These are phyloP conservation scores for Stentor coeruleus DNA, from an alignment of 73 alveolate species.

Conservation along the genomic window DNA sequence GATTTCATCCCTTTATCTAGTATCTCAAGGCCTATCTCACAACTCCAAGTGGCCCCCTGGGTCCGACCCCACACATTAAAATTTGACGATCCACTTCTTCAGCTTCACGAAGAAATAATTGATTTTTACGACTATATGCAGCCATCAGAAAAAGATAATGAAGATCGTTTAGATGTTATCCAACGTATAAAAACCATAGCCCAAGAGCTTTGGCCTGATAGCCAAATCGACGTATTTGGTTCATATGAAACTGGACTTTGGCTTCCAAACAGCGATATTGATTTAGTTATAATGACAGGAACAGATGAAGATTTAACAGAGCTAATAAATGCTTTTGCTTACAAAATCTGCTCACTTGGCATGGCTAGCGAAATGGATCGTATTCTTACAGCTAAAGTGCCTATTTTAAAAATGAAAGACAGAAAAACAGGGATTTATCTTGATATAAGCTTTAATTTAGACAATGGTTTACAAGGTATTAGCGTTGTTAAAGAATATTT, in stretches of 20 bases:
- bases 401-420: constrained; percentile 82
- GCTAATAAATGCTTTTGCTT: constrained; percentile 45
- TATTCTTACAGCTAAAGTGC: constrained; percentile 87
- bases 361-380: constrained; percentile 38
- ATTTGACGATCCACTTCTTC: constrained; percentile 62
- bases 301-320: constrained; percentile 29
- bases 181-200: constrained; percentile 38
- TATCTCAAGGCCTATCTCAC: not conserved
- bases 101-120: constrained; percentile 93
- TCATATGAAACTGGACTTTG: constrained; percentile 86
- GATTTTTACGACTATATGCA: constrained; percentile 81
- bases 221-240: constrained; percentile 80
- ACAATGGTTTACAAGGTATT: constrained; percentile 76
- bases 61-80: constrained; percentile 14
- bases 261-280: constrained; percentile 95
- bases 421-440: constrained; percentile 59
- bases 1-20: not conserved
- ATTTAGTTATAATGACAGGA: constrained; percentile 57
- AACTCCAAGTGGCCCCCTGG: constrained; percentile 14
- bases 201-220: constrained; percentile 37
- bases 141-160: constrained; percentile 71
- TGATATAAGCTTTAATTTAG: constrained; percentile 85
- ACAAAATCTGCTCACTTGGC: constrained; percentile 26
- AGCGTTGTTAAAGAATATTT: constrained; percentile 64
- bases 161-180: constrained; percentile 54